A percentile compares a stretch with the other conserved stretches of the same genome.
Conservation (phyloP, 2,329 filamentous ascomycete species). For the Eurotiales sp. region DNA sequence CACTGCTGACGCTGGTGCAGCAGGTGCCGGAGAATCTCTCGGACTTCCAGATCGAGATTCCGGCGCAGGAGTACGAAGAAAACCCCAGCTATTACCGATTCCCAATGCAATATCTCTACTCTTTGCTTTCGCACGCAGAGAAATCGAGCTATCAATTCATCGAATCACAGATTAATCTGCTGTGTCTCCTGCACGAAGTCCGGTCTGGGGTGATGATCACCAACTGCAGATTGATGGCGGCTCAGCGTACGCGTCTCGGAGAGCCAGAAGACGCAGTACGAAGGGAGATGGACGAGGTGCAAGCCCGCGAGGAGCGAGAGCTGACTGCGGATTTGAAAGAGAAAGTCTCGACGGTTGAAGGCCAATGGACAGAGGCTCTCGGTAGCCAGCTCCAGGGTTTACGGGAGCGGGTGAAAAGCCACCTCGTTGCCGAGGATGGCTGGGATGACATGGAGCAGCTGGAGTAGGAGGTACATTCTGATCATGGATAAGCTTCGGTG, state of each 20-base stretch:
- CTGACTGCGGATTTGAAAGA: slow-evolving; percentile 88
- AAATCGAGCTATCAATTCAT: slow-evolving; percentile 97
- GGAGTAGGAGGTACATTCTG: too few species aligned
- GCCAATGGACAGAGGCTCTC: slow-evolving; percentile 85
- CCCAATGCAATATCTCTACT: slow-evolving; percentile 87
- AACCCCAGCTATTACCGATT: slow-evolving; percentile 76
- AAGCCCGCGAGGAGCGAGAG: slow-evolving; percentile 62
- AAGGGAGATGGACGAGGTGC: slow-evolving; percentile 54
- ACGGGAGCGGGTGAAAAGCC: slow-evolving; percentile 69
- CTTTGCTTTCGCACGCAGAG: slow-evolving; percentile 77
- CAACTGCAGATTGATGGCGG: slow-evolving; percentile 63
- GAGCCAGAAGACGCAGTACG: slow-evolving; percentile 41
- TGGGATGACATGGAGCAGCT: slow-evolving; percentile 74
- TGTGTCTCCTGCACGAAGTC: slow-evolving; percentile 88
- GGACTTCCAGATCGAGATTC: slow-evolving; percentile 71
- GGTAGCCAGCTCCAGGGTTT: slow-evolving; percentile 70
- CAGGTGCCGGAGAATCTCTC: slow-evolving; percentile 61
- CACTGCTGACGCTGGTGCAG: slow-evolving; percentile 71
- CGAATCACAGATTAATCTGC: slow-evolving; percentile 84
- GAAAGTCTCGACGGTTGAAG: slow-evolving; percentile 84
- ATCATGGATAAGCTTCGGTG: too few species aligned
- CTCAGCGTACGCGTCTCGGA: slow-evolving; percentile 53
- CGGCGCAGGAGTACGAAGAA: slow-evolving; percentile 73
- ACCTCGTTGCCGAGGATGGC: slow-evolving; percentile 72
- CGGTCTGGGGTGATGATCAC: slow-evolving; percentile 72